Conservation (phyloP, 1,284 basidiomycete species). For the Pholiota adiposa region DNA sequence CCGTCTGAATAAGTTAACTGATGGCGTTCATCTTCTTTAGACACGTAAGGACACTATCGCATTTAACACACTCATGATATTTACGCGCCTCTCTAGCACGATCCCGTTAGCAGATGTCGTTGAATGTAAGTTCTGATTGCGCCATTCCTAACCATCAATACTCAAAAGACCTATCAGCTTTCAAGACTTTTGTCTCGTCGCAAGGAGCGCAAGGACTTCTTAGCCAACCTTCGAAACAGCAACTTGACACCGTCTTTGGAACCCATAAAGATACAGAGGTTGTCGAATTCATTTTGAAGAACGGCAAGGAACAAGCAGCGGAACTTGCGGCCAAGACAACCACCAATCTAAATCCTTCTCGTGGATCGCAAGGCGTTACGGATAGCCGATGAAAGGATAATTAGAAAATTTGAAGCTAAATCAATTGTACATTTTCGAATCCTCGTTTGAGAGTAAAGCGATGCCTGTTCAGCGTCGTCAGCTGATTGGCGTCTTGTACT, state of each 20-base stretch:
- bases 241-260: conserved; percentile 74
- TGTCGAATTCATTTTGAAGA: conserved; percentile 58
- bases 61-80: background rate
- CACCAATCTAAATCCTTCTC: conserved; percentile 25
- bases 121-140: conserved; percentile 58
- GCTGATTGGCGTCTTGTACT: background rate
- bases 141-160: conserved; percentile 2
- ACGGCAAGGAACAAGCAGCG: conserved; percentile 58
- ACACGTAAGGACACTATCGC: conserved; percentile 57
- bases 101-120: conserved; percentile 73
- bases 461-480: background rate
- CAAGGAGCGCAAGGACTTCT: conserved; percentile 78
- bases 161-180: conserved; percentile 41
- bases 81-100: conserved; percentile 43
- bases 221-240: conserved; percentile 73
- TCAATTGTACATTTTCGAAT: background rate
- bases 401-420: background rate
- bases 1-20: background rate
- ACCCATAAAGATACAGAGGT: conserved; percentile 69
- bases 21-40: conserved; percentile 37
- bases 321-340: conserved; percentile 40
- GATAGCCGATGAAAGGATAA: conserved; percentile 44
- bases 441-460: background rate
- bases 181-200: conserved; percentile 54
- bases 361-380: conserved; percentile 37